Conservation (phyloP, 1,284 basidiomycete genomes). For the Leccinum fallax region DNA sequence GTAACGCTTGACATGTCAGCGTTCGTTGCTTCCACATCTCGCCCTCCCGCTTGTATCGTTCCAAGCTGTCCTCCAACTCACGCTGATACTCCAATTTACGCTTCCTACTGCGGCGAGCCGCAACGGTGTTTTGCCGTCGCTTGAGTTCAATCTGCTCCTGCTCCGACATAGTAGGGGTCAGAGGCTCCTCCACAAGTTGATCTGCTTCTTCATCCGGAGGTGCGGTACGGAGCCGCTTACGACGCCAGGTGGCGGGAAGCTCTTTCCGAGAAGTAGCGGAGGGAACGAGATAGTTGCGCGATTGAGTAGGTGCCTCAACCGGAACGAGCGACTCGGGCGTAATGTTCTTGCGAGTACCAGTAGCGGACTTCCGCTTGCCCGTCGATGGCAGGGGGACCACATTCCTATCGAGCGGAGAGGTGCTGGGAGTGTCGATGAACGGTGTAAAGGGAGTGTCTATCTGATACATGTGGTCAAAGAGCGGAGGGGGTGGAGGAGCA, state of each 20-base stretch:
- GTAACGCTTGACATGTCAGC: slow-evolving; percentile 47
- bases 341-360: slow-evolving; percentile 57
- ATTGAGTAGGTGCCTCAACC: slow-evolving; percentile 58
- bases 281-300: slow-evolving; percentile 56
- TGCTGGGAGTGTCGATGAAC: slow-evolving; percentile 43
- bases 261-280: slow-evolving; percentile 62
- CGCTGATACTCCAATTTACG: slow-evolving; percentile 76
- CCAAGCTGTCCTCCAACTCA: slow-evolving; percentile 56
- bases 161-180: slow-evolving; percentile 49
- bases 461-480: slow-evolving; percentile 43
- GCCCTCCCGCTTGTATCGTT: slow-evolving; percentile 49
- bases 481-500: slow-evolving; percentile 21
- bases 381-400: slow-evolving; percentile 21
- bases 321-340: slow-evolving; percentile 53
- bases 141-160: slow-evolving; percentile 73
- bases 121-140: slow-evolving; percentile 79
- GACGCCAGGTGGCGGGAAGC: slow-evolving; percentile 51
- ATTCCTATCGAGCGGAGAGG: slow-evolving; percentile 35
- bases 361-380: slow-evolving; percentile 38
- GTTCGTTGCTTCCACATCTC: slow-evolving; percentile 62
- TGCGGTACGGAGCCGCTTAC: slow-evolving; percentile 57
- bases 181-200: slow-evolving; percentile 46
- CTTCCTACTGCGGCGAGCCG: slow-evolving; percentile 73
- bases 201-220: slow-evolving; percentile 56
- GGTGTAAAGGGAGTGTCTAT: slow-evolving; percentile 48